These are phyloP conservation scores for Metschnikowia gruessii DNA, from an alignment of 805 yeast species.

Conservation along the genomic window DNA sequence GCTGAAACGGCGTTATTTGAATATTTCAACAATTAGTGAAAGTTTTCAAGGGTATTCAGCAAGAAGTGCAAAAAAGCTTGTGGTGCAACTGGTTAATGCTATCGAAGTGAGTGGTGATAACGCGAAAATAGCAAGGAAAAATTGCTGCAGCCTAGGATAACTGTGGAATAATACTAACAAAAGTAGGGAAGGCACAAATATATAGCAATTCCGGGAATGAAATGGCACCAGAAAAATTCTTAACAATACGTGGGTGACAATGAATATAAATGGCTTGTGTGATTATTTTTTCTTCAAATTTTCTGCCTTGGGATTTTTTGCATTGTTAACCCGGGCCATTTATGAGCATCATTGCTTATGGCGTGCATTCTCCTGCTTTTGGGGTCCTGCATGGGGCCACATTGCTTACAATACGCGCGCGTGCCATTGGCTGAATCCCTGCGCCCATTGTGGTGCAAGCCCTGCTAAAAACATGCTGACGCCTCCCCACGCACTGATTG, in stretches of 20 bases:
- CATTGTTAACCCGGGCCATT: neutral
- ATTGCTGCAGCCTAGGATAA: neutral
- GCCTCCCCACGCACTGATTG: constrained; percentile 9
- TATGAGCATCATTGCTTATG: neutral
- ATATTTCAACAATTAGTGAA: too few relatives aligned
- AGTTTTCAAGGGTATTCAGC: neutral
- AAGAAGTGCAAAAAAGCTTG: neutral
- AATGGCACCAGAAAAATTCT: too few relatives aligned
- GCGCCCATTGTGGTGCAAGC: neutral
- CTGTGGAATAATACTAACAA: too few relatives aligned
- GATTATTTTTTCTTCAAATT: too few relatives aligned
- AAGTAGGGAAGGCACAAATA: too few relatives aligned
- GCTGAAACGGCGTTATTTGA: too few relatives aligned
- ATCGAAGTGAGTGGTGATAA: neutral
- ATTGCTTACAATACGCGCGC: constrained; percentile 9
- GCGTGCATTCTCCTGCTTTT: neutral
- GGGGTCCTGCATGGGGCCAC: constrained; percentile 2
- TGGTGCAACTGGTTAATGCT: neutral
- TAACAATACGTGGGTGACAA: too few relatives aligned
- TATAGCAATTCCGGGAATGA: too few relatives aligned
- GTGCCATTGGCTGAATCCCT: constrained; percentile 5
- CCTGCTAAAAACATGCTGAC: constrained; percentile 7
- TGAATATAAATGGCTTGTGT: too few relatives aligned
- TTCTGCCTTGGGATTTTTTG: too few relatives aligned
- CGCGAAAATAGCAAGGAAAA: constrained; percentile 10